Evolutionary conservation across 805 yeast genomes (phyloP).

Genomic region (Yarrowia sp.): DNA sequence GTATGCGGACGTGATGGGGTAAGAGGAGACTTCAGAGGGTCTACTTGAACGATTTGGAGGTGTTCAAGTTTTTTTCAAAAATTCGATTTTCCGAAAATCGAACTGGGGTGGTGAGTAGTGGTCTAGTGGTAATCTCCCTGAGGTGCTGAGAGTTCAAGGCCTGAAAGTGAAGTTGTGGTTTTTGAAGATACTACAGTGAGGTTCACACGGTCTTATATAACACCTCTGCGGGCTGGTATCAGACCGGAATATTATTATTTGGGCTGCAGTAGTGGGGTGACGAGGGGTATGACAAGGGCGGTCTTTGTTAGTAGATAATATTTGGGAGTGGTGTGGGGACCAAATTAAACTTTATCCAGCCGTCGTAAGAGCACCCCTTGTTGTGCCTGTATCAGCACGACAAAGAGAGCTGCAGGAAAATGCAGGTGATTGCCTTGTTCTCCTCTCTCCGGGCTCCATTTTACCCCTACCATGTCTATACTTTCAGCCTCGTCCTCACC

Average conservation of each 20-base stretch:
- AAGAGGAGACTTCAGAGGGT: not conserved
- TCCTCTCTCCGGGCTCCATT: not conserved
- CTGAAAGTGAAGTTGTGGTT: not conserved
- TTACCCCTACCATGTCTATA: not conserved
- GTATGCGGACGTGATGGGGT: not conserved
- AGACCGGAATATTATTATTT: no score
- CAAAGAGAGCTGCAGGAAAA: not conserved
- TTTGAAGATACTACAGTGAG: not conserved
- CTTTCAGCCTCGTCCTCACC: not conserved
- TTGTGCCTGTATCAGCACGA: not conserved
- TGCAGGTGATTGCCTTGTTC: not conserved
- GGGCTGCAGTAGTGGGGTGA: not conserved
- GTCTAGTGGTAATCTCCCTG: no score
- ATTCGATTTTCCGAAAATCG: no score
- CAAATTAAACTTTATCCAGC: not conserved
- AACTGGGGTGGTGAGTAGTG: no score
- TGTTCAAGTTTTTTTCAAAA: not conserved
- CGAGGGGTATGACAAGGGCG: no score
- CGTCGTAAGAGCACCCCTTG: not conserved
- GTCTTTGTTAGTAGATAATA: not conserved
- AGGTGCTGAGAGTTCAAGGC: no score
- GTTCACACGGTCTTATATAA: not conserved
- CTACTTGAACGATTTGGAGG: not conserved
- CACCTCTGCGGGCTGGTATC: no score
- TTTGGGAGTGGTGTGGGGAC: not conserved